A percentile compares a stretch with the other conserved stretches of the same genome.
These are phyloP conservation scores for Salix purpurea DNA, from an alignment of 345 rosid genomes.

Conservation along the genomic window DNA sequence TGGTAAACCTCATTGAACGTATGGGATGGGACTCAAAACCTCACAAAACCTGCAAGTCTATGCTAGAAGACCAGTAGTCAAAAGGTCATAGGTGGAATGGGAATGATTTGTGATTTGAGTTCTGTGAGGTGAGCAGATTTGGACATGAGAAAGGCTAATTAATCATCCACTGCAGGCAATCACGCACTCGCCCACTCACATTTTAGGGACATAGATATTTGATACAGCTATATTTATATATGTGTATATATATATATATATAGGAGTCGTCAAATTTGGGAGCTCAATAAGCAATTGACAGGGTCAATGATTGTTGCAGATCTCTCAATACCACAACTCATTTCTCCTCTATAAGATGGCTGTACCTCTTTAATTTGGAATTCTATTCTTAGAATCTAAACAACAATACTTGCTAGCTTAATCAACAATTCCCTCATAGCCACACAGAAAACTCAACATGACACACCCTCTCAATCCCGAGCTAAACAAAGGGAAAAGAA, in stretches of 20 bases:
- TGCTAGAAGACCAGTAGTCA: too few relatives aligned
- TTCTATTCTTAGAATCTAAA: slow-evolving; percentile 39
- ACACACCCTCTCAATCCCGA: slow-evolving; percentile 20
- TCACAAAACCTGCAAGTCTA: too few relatives aligned
- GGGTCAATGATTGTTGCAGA: slow-evolving; percentile 9
- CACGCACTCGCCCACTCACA: too few relatives aligned
- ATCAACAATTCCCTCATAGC: slow-evolving; percentile 19
- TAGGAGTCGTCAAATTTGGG: not conserved
- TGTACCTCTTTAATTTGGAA: not conserved
- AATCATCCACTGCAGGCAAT: too few relatives aligned
- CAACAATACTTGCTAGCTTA: slow-evolving; percentile 26
- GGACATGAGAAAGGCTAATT: too few relatives aligned
- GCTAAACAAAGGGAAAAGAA: slow-evolving; percentile 21
- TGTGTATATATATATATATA: too few relatives aligned
- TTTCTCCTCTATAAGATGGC: not conserved
- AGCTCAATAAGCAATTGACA: not conserved
- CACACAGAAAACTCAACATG: slow-evolving; percentile 15
- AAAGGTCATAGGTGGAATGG: too few relatives aligned
- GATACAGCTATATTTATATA: not conserved
- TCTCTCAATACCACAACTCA: slow-evolving; percentile 5
- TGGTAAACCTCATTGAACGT: too few relatives aligned
- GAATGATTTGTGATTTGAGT: too few relatives aligned
- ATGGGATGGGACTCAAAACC: too few relatives aligned
- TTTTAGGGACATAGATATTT: not conserved
- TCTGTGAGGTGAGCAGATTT: too few relatives aligned